These are phyloP conservation scores for Talaromyces trachyspermus DNA, from an alignment of 495 filamentous ascomycete genomes.

Conservation along the genomic window DNA sequence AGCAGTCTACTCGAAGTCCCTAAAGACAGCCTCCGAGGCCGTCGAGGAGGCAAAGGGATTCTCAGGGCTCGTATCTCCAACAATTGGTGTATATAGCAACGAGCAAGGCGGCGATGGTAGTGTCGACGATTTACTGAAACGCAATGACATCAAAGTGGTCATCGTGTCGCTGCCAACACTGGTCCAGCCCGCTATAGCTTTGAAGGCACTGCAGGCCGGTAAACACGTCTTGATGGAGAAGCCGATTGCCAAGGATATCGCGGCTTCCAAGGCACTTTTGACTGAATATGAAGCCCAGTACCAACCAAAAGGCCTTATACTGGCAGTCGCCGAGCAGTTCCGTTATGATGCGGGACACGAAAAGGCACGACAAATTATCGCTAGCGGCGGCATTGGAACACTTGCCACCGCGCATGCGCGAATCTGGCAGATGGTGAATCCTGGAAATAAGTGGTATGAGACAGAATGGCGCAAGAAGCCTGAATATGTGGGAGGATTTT, in stretches of 20 bases:
- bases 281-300: constrained; percentile 50
- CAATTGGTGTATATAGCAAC: background rate
- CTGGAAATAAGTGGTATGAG: constrained; percentile 19
- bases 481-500: constrained; percentile 67
- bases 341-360: constrained; percentile 50
- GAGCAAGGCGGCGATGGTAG: background rate
- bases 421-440: background rate
- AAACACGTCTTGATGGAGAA: constrained; percentile 53
- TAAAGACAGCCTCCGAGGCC: background rate
- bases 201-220: constrained; percentile 12
- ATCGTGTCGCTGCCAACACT: constrained; percentile 18
- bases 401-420: background rate
- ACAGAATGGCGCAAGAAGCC: constrained; percentile 72
- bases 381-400: background rate
- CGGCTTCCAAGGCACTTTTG: constrained; percentile 53
- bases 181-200: constrained; percentile 15
- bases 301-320: constrained; percentile 39
- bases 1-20: background rate
- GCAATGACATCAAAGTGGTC: constrained; percentile 17
- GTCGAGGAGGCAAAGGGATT: background rate
- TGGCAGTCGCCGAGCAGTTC: constrained; percentile 71
- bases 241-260: constrained; percentile 63
- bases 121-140: constrained; percentile 8
- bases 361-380: constrained; percentile 3
- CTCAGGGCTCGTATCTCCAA: background rate